Conservation (phyloP, 371 early-diverging fungal species). For the Mortierella sp. region DNA sequence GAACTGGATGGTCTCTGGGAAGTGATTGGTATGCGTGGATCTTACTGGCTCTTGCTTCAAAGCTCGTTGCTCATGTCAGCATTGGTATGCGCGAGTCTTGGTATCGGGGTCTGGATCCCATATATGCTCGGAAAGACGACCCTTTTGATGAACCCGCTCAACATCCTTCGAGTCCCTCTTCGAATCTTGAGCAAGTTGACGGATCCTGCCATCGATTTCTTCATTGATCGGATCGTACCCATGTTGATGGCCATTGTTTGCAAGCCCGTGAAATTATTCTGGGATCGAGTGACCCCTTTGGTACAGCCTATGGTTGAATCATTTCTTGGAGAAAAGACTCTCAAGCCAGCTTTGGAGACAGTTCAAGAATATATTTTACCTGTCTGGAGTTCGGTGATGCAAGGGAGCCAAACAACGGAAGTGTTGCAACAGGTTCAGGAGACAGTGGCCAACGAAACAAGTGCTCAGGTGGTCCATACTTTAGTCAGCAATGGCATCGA, state of each 20-base stretch:
- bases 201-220: constrained; percentile 66
- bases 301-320: constrained; percentile 4
- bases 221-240: constrained; percentile 56
- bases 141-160: constrained; percentile 60
- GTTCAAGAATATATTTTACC: constrained; percentile 17
- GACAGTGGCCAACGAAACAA: constrained; percentile 1
- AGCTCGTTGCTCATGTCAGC: constrained; percentile 79
- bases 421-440: constrained; percentile 6
- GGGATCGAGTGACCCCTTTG: constrained; percentile 7
- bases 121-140: constrained; percentile 72
- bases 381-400: constrained; percentile 16
- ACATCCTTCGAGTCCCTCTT: constrained; percentile 61
- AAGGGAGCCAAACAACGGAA: background rate
- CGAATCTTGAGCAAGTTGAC: constrained; percentile 57
- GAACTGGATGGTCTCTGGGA: constrained; percentile 84
- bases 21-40: constrained; percentile 87
- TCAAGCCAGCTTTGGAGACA: constrained; percentile 23
- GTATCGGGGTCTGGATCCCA: constrained; percentile 78
- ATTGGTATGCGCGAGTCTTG: constrained; percentile 76
- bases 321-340: constrained; percentile 18
- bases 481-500: background rate
- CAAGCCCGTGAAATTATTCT: constrained; percentile 12
- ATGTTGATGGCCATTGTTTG: constrained; percentile 20
- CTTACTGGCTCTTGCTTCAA: constrained; percentile 73
- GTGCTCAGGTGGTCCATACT: background rate